Evolutionary conservation across 371 early-diverging fungal species (phyloP).

Genomic region (Apophysomyces ossiformis): DNA sequence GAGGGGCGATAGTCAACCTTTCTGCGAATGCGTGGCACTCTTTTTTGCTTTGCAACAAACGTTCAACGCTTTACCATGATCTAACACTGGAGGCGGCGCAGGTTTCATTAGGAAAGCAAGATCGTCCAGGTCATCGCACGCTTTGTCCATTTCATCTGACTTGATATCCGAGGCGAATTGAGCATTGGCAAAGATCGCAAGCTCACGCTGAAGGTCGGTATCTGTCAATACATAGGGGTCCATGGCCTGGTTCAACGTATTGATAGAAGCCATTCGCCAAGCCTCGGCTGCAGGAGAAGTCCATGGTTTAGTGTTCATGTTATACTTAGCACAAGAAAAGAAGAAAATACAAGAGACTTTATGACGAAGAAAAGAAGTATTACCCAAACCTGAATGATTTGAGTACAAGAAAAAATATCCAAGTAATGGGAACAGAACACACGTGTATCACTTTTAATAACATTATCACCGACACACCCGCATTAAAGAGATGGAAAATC

Average conservation of each 20-base stretch:
- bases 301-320: not conserved
- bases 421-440: not conserved
- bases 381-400: not conserved
- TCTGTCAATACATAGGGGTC: constrained; percentile 43
- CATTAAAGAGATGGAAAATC: not conserved
- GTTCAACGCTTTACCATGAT: not conserved
- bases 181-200: constrained; percentile 55
- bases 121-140: not conserved
- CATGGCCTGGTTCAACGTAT: constrained; percentile 39
- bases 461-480: not conserved
- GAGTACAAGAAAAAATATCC: not conserved
- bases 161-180: constrained; percentile 45
- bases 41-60: too few species aligned
- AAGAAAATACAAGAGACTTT: not conserved
- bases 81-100: not conserved
- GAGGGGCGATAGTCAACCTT: too few species aligned
- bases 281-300: not conserved
- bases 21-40: too few species aligned
- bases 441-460: not conserved
- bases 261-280: constrained; percentile 17
- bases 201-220: constrained; percentile 40
- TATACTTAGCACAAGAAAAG: not conserved
- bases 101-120: constrained; percentile 2
- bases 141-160: not conserved
- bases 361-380: not conserved